These are phyloP conservation scores for Stromatinia cepivora DNA, from an alignment of 2,329 filamentous ascomycete species.

Conservation along the genomic window DNA sequence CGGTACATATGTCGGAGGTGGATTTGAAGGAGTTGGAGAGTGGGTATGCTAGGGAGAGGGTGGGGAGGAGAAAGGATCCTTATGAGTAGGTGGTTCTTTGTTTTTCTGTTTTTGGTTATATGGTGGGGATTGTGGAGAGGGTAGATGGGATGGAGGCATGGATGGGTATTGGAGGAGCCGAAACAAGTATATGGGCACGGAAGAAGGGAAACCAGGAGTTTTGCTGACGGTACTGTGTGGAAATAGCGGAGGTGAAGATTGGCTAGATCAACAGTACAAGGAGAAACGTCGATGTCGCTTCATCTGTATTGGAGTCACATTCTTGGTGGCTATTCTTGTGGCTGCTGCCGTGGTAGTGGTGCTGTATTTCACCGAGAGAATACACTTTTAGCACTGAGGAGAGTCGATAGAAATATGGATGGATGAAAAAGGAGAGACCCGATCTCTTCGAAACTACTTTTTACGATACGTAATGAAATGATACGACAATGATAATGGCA, in stretches of 20 bases:
- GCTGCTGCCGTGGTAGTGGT: conserved; percentile 33
- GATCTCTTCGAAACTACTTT: not conserved
- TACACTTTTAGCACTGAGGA: not conserved
- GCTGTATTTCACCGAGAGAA: conserved; percentile 35
- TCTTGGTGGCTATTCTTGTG: conserved; percentile 32
- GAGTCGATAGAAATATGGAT: not conserved
- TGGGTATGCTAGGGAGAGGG: conserved; percentile 23
- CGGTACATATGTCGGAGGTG: conserved; percentile 37
- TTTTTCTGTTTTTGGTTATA: not conserved
- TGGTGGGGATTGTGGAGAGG: no score
- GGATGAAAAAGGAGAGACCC: not conserved
- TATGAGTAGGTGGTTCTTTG: conserved; percentile 17
- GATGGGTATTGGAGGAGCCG: not conserved
- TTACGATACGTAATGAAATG: conserved; percentile 13
- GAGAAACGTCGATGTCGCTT: conserved; percentile 37
- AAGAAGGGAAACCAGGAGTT: not conserved
- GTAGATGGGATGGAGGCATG: not conserved
- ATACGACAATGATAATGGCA: conserved; percentile 20
- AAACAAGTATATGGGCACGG: conserved; percentile 26
- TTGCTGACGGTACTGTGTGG: conserved; percentile 11
- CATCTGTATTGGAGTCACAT: conserved; percentile 33
- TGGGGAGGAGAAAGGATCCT: conserved; percentile 13
- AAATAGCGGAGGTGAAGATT: conserved; percentile 35
- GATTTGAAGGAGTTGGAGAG: conserved; percentile 31
- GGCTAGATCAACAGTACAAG: conserved; percentile 39